Conservation (phyloP, 1,284 basidiomycete species). For the Leccinum angustisporum region DNA sequence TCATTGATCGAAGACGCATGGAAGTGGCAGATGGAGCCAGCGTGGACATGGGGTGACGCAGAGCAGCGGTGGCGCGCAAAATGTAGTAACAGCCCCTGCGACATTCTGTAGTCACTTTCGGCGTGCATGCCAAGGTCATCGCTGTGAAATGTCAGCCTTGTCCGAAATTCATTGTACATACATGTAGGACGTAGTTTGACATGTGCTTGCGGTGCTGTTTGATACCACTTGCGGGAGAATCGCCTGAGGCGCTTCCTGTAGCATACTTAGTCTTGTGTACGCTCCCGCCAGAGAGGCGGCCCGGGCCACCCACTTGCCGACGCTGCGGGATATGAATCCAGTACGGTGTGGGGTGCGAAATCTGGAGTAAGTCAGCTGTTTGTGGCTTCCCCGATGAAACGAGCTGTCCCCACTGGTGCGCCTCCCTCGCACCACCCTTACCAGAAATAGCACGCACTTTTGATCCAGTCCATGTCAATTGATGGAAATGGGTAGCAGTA, state of each 20-base stretch:
- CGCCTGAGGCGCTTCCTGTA: neutral
- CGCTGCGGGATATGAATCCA: too few species aligned
- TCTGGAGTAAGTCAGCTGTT: too few species aligned
- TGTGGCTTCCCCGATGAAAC: too few species aligned
- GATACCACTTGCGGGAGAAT: neutral
- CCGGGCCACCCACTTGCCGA: too few species aligned
- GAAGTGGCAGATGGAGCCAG: constrained; percentile 20
- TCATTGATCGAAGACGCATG: constrained; percentile 20
- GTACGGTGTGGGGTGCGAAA: too few species aligned
- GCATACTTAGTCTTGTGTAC: neutral
- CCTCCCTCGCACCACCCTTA: too few species aligned
- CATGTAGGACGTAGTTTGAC: neutral
- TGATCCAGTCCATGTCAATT: too few species aligned
- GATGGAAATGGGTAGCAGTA: too few species aligned
- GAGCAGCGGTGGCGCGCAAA: constrained; percentile 14
- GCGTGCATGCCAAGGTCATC: neutral
- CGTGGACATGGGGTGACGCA: constrained; percentile 15
- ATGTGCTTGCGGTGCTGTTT: neutral
- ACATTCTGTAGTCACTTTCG: neutral
- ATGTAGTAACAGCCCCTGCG: neutral
- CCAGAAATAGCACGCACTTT: too few species aligned
- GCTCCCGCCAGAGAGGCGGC: too few species aligned
- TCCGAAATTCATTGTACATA: neutral
- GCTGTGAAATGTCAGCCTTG: neutral
- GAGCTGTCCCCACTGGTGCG: too few species aligned